Evolutionary conservation across 1,284 basidiomycete species (phyloP), one percentile per base, ranked within the genome.

Genomic region (Irpex lacteus): DNA sequence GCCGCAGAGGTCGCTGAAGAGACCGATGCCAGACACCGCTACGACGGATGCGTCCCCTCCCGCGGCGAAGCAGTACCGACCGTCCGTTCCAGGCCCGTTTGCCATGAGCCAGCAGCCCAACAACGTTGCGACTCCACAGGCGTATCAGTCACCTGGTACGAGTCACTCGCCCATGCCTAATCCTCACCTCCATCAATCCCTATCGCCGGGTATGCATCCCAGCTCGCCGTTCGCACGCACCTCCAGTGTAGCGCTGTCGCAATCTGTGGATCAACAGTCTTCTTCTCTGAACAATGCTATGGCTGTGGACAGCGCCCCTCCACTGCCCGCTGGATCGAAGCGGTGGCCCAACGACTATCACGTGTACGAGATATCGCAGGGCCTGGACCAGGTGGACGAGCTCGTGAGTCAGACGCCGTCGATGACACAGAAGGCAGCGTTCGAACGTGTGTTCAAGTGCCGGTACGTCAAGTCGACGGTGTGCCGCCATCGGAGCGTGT

Each of bases 341-440:
- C 83, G 86, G 11, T 89, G 88, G 88, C 87, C 87, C 52, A 87
- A 89, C 70, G 87, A 89, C 74, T 88, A 87, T 71, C 85, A 84
- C 6, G 87, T 89, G 13, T 80, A 78, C 60, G 86, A 89, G 70
- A 77, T 89, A 60, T 79, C 85, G 2, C 71, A 72, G 1, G 87
- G 87, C 1, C 87, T 89, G 73, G 78, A 74, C 40, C 68, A 75
- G 62, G 87, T 89, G 83, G 85, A 88, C 66, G 57, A 72, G 5
- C 76, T 86, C 59, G 79, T 85, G 18, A 74, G 77, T 0, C 67
- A 74, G 60, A 77, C 76, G 18, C 77, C 81, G 2, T 72, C 74
- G 2, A 66, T 76, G 18, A 89, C 86, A 3, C 87, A 89, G 70
- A 83, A 82, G 34, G 74, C 75, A 1, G 86, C 87, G 6, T 89